Base-by-base conservation (phyloP, 1,284 basidiomycete genomes). In the Ceratobasidium sp. region DNA sequence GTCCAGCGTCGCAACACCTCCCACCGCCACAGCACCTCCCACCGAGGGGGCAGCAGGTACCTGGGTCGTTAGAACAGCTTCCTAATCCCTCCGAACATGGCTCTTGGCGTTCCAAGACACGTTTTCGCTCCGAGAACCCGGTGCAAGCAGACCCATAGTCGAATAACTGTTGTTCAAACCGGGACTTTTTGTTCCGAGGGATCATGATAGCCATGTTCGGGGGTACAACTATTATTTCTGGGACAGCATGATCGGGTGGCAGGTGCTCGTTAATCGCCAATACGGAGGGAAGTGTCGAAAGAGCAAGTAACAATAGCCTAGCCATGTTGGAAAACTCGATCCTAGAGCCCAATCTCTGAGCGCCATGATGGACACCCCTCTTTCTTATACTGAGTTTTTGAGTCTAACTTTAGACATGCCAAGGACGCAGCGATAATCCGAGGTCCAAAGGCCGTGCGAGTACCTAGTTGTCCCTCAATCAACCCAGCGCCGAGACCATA, bases 101-200 rank as follows among this genome's bases (percentile, higher is more conserved):
- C 3, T 0, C 1, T 24, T 57, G 66, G 2, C 66, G 66, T 14
- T 50, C 45, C 7, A 71, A 19, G 3, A 71, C 24, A 17, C 27
- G 53, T 27, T 29, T 50, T 41, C 57, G 54, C 53, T 71, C 54
- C 22, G 66, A 48, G 19, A 71, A 59, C 15, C 66, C 66, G 36
- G 6, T 71, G 15, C 57, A 54, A n/a, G 24, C 66, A 19, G 66
- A 69, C n/a, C 66, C 66, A 48, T 57, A 69, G 44, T 69, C 66
- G 22, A 71, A 59, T 0, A 59, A n/a, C 14, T 71, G 54, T 1
- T 59, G 41, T 24, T 71, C 54, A 22, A 71, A 48, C n/a, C 4
- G 22, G 14, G 66, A 33, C 22, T 48, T 69, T 41, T 36, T 33
- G 7, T 7, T 2, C 9, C 54, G 66, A 11, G 66, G 54, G 22